Evolutionary conservation across 2,329 filamentous ascomycete genomes (phyloP), one percentile per base, ranked within the genome.

Genomic region (Huntiella moniliformis): DNA sequence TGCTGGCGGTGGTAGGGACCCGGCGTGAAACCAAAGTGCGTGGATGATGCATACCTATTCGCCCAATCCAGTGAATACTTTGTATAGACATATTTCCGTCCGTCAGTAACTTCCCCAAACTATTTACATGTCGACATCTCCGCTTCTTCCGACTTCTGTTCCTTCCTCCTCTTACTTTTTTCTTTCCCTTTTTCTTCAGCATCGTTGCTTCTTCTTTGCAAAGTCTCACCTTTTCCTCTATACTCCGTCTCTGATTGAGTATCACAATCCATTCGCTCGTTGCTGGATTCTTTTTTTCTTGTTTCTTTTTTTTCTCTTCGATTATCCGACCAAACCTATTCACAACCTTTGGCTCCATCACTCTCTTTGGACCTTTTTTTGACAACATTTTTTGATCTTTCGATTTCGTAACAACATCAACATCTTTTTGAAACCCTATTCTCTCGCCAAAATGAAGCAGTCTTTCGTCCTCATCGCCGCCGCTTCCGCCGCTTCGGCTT

Each of bases 401-500:
- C 51, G 50, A 47, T 38, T 38, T 49, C 46, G 50, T 50, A 43
- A 34, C 45, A 22, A 37, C 31, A 16, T 15, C 13, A 32, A 42
- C 13, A n/a, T 42, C 36, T 32, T 17, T 39, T 11, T n/a, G n/a
- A n/a, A 42, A 37, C 18, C 18, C 15, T 13, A 22, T 43, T 34
- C 40, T 43, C 38, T 43, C 53, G 48, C 46, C 46, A 51, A 39
- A 40, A 49, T 49, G 47, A 49, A 49, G 47, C 22, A 44, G 46
- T 40, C 44, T 37, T 37, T 44, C 39, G 44, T 62, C 50, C 53
- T 62, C 53, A 51, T 74, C 49, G 57, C 67, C 44, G 65, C 62
- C 54, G 58, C 75, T 53, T 66, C 67, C 52, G 64, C 65, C 54
- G 55, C 65, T 50, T 58, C 57, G 49, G 69, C 63, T 51, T 22